A percentile compares a stretch with the other conserved stretches of the same genome.
These are phyloP conservation scores for Alternaria arborescens DNA, from an alignment of 2,329 filamentous ascomycete genomes.

Conservation along the genomic window DNA sequence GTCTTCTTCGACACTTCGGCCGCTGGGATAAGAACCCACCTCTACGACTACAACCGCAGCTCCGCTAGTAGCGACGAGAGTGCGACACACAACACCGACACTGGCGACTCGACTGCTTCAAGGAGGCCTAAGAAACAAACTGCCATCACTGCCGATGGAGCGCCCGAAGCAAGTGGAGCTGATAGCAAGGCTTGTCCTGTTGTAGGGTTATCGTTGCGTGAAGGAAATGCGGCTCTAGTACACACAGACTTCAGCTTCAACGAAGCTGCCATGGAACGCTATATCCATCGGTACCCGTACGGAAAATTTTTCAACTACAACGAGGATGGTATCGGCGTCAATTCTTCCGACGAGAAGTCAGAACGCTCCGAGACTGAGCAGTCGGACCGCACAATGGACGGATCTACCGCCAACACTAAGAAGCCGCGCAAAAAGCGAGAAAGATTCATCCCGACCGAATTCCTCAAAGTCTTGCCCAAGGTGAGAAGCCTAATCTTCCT, in stretches of 20 bases:
- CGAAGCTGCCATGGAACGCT: slow-evolving; percentile 45
- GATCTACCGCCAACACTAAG: slow-evolving; percentile 16
- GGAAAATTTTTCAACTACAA: slow-evolving; percentile 50
- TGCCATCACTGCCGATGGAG: slow-evolving; percentile 6
- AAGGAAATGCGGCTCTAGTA: slow-evolving; percentile 26
- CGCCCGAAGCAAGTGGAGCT: slow-evolving; percentile 8
- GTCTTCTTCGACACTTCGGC: slow-evolving; percentile 48
- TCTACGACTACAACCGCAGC: slow-evolving; percentile 30
- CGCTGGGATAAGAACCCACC: slow-evolving; percentile 36
- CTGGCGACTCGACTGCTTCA: slow-evolving; percentile 34
- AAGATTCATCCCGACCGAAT: slow-evolving; percentile 44
- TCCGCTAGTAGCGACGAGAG: slow-evolving; percentile 38
- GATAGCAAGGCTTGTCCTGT: slow-evolving; percentile 39
- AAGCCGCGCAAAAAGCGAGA: slow-evolving; percentile 37
- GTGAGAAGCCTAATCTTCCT: slow-evolving; percentile 49
- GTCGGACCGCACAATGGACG: slow-evolving; percentile 33
- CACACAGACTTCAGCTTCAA: slow-evolving; percentile 43
- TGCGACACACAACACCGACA: slow-evolving; percentile 42
- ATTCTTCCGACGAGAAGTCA: slow-evolving; percentile 44
- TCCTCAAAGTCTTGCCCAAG: slow-evolving; percentile 43
- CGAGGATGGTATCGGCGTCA: slow-evolving; percentile 42
- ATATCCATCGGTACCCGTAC: slow-evolving; percentile 44
- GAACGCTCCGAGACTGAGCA: slow-evolving; percentile 42
- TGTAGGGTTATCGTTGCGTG: slow-evolving; percentile 33
- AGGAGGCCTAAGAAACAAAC: slow-evolving; percentile 28